Evolutionary conservation across 441 rosid species (phyloP).

Genomic region (Capsella rubella): DNA sequence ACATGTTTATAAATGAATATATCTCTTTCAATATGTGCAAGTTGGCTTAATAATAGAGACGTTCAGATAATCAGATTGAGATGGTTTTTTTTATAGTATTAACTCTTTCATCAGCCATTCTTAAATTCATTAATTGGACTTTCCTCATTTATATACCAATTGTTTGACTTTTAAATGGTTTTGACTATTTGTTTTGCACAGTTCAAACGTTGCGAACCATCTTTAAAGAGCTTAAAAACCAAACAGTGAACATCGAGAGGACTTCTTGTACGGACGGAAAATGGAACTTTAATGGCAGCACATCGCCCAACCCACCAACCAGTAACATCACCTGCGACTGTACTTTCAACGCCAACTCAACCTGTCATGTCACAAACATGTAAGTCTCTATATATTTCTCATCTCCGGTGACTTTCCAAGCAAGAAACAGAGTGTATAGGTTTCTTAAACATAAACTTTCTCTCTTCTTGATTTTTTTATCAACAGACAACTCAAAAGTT

Average conservation of each 20-base stretch:
- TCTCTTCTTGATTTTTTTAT: not conserved
- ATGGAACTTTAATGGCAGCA: slow-evolving; percentile 36
- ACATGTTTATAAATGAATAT: not conserved
- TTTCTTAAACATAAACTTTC: not conserved
- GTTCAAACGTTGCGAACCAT: slow-evolving; percentile 63
- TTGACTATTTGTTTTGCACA: slow-evolving; percentile 41
- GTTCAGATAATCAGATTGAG: not conserved
- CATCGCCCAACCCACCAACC: not conserved
- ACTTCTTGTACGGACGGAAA: slow-evolving; percentile 53
- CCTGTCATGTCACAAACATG: slow-evolving; percentile 74
- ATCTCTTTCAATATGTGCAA: not conserved
- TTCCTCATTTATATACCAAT: slow-evolving; percentile 14
- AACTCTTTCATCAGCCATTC: not conserved
- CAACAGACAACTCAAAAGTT: slow-evolving; percentile 59
- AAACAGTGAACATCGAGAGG: slow-evolving; percentile 43
- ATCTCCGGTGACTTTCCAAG: not conserved
- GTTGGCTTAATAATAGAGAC: slow-evolving; percentile 13
- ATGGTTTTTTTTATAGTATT: not conserved
- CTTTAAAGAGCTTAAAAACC: slow-evolving; percentile 50
- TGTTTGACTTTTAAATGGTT: slow-evolving; percentile 32
- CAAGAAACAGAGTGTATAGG: slow-evolving; percentile 12
- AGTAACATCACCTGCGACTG: slow-evolving; percentile 63
- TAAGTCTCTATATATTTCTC: slow-evolving; percentile 28
- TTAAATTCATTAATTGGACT: not conserved
- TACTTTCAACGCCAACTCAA: slow-evolving; percentile 31